A percentile compares a stretch with the other conserved stretches of the same genome.
Conservation (phyloP, 768 basidiomycete species). For the Termitomyces sp. region DNA sequence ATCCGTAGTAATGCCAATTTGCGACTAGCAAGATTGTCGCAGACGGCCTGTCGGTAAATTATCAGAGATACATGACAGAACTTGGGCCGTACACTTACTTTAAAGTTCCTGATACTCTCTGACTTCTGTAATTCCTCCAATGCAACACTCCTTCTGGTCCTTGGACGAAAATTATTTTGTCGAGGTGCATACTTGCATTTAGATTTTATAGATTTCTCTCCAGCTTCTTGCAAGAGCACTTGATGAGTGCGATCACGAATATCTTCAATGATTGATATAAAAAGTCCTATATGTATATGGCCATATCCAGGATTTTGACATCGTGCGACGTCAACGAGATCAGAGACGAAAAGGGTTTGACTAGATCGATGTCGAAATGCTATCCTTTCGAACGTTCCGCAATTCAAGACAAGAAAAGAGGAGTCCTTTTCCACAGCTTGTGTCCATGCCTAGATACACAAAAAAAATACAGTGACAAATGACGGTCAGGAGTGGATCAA, state of each 20-base stretch:
- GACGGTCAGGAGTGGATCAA: not conserved
- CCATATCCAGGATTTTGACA: no score
- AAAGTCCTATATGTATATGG: no score
- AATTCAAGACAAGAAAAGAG: no score
- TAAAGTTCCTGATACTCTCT: not conserved
- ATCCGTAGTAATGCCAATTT: conserved; percentile 1
- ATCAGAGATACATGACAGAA: not conserved
- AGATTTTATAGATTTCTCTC: not conserved
- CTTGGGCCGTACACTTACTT: not conserved
- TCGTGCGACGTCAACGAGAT: no score
- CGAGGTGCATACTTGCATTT: not conserved
- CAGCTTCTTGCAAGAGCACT: not conserved
- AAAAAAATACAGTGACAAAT: not conserved
- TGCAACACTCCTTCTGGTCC: not conserved
- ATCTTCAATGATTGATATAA: no score
- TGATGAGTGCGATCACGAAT: no score
- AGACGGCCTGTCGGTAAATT: not conserved
- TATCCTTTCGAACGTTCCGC: no score
- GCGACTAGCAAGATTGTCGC: not conserved
- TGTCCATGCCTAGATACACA: not conserved
- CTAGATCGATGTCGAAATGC: no score
- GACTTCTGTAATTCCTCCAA: not conserved
- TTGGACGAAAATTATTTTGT: not conserved
- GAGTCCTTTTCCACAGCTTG: no score
- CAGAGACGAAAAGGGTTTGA: no score